Percentiles rank a stretch among this genome's conserved stretches.
Evolutionary conservation across 2,329 filamentous ascomycete species (phyloP).

Genomic region (Alternaria sp.): DNA sequence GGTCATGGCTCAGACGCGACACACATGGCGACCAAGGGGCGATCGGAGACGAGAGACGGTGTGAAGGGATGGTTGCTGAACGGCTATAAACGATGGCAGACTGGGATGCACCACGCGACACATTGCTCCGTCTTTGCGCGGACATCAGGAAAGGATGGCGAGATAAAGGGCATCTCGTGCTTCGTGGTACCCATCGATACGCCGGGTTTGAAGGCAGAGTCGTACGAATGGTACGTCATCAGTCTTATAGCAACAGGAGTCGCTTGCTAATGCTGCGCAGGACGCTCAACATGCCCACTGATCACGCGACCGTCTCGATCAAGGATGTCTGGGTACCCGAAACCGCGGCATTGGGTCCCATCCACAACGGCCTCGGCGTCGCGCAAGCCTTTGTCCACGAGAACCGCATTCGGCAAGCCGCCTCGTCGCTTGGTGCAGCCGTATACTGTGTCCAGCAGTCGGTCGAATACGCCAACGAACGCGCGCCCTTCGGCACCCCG

Average conservation of each 20-base stretch:
- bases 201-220: conserved; percentile 62
- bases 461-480: conserved; percentile 63
- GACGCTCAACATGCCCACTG: conserved; percentile 73
- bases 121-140: conserved; percentile 70
- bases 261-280: conserved; percentile 27
- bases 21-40: conserved; percentile 66
- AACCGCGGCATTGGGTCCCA: conserved; percentile 60
- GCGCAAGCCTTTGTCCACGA: conserved; percentile 73
- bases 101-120: conserved; percentile 68
- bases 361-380: conserved; percentile 65
- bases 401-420: conserved; percentile 71
- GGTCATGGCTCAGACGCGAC: conserved; percentile 70
- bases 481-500: conserved; percentile 65
- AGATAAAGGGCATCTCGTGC: conserved; percentile 66
- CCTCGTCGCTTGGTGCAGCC: conserved; percentile 66
- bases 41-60: conserved; percentile 55
- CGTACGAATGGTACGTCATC: conserved; percentile 62
- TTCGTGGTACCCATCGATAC: conserved; percentile 66
- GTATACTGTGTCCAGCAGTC: conserved; percentile 67
- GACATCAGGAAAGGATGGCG: conserved; percentile 62
- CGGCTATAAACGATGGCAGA: conserved; percentile 72
- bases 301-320: conserved; percentile 68
- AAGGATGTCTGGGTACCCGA: conserved; percentile 65
- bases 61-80: conserved; percentile 62
- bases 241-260: background rate